A percentile compares a stretch with the other conserved stretches of the same genome.
Conservation (phyloP, 352 stramenopile species). For the Detonula confervacea region DNA sequence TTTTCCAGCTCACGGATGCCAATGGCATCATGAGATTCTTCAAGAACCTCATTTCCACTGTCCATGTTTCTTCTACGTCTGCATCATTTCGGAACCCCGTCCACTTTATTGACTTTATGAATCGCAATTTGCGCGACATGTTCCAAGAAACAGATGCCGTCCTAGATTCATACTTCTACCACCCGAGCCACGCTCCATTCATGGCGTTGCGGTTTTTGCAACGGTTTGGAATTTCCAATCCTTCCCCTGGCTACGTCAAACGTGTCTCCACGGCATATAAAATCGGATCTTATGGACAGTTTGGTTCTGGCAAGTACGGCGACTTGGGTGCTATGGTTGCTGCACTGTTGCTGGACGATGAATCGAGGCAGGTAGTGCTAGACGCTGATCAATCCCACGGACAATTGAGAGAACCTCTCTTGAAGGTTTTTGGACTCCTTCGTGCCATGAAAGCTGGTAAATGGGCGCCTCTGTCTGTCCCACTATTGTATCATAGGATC, state of each 20-base stretch:
- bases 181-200: conserved; percentile 66
- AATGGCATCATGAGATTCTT: conserved; percentile 4
- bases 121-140: conserved; percentile 16
- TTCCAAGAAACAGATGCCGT: conserved; percentile 49
- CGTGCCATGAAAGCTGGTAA: conserved; percentile 29
- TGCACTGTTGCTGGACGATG: conserved; percentile 53
- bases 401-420: conserved; percentile 37
- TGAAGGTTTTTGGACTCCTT: conserved; percentile 47
- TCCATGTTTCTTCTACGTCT: conserved; percentile 6
- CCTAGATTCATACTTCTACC: conserved; percentile 55
- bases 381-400: not conserved
- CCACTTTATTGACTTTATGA: conserved; percentile 34
- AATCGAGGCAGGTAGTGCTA: conserved; percentile 18
- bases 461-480: conserved; percentile 29
- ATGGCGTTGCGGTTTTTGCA: conserved; percentile 55
- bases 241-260: conserved; percentile 59
- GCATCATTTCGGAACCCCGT: conserved; percentile 37
- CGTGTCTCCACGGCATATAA: conserved; percentile 57
- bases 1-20: conserved; percentile 10
- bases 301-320: conserved; percentile 66
- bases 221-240: conserved; percentile 70
- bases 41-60: conserved; percentile 48
- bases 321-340: conserved; percentile 65
- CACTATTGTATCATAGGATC: conserved; percentile 21
- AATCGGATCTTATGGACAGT: conserved; percentile 46